Base-by-base conservation (phyloP, 2,329 filamentous ascomycete genomes). In the Trichophyton equinum region DNA sequence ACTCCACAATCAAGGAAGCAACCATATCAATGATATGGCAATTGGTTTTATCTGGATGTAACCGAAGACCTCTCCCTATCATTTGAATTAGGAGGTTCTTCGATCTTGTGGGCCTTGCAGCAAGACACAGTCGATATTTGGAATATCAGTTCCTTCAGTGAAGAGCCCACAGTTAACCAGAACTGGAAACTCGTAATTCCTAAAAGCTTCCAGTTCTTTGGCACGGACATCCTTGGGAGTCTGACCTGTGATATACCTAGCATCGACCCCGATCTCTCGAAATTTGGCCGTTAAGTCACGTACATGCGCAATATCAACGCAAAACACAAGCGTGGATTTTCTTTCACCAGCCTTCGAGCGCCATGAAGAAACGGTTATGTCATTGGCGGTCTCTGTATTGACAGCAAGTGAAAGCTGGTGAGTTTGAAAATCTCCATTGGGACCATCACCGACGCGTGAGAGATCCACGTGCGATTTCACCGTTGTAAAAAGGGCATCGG, bases 21-120 rank as follows among this genome's bases (percentile, higher is more conserved):
- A 97, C 94, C 84, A 99, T 91, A 73, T 99, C 94, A 68, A 99
- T 95, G 62, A 99, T 80, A 71, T 97, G 94, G 67, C 94, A 99
- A 69, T 97, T 84, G 44, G 85, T 77, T 73, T 99, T 99, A 11
- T 82, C 87, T 0, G 85, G 79, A 70, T 89, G 82, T 44, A 96
- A 76, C 47, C 94, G 84, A 84, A 99, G 88, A 3, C 94, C 94
- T 67, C 94, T 83, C 0, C 94, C 94, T 64, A 99, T 96, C 94
- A 99, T 99, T 74, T 99, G 94, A 0, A 97, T 85, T 1, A 99
- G 82, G 1, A 99, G 77, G 67, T 96, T 97, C n/a, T 88, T 85
- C 15, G 94, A 97, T 66, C 86, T 85, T 1, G 94, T 99, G 0
- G 94, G 94, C 25, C 94, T 80, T 2, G 88, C 91, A 7, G 80